phyloP scores from a whole-genome alignment of 495 filamentous ascomycete genomes.

The Penicillium coffeae region DNA sequence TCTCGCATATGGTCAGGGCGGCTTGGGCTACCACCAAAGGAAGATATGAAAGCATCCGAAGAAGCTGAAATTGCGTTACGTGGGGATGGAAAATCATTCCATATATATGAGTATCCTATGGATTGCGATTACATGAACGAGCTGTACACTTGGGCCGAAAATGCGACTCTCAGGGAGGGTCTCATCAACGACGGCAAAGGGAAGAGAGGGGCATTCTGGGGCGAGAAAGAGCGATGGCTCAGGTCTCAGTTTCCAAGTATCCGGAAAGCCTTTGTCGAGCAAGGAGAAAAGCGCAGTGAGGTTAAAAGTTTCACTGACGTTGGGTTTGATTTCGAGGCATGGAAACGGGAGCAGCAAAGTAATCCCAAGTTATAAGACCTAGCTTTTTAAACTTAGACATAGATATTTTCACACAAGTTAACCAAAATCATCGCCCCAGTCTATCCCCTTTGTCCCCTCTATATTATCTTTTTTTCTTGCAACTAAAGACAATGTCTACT shows the following conservation, averaged over 20 bases:
- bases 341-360: slow-evolving; percentile 20
- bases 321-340: slow-evolving; percentile 55
- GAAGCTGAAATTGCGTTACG: slow-evolving; percentile 28
- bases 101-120: slow-evolving; percentile 64
- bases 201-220: slow-evolving; percentile 66
- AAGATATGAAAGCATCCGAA: slow-evolving; percentile 69
- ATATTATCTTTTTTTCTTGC: background rate
- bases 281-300: slow-evolving; percentile 37
- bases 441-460: background rate
- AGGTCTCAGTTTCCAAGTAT: slow-evolving; percentile 53
- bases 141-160: slow-evolving; percentile 56
- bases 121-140: slow-evolving; percentile 79
- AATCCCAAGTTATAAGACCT: background rate
- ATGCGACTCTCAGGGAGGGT: slow-evolving; percentile 36
- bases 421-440: no score
- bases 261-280: slow-evolving; percentile 49
- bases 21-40: slow-evolving; percentile 55
- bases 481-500: no score
- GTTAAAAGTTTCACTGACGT: slow-evolving; percentile 53
- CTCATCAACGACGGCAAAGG: slow-evolving; percentile 49
- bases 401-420: background rate
- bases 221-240: slow-evolving; percentile 60
- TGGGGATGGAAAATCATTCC: slow-evolving; percentile 54
- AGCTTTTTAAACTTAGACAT: background rate
- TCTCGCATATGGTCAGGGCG: slow-evolving; percentile 70